Conservation (phyloP, 139 green algal genomes). For the Nannochloris sp. region DNA sequence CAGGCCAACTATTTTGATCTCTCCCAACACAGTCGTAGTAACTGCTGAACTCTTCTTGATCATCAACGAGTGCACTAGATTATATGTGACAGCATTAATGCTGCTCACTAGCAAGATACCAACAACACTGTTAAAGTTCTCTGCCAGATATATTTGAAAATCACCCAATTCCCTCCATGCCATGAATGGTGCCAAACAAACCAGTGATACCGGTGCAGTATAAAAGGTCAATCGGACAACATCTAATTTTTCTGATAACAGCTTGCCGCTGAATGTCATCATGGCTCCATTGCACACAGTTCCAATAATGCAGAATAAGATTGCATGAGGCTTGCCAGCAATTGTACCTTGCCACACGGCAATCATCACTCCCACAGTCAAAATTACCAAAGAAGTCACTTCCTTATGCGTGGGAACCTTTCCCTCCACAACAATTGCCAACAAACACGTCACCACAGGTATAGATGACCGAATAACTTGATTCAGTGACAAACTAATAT, state of each 20-base stretch:
- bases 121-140: background rate
- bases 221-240: constrained; percentile 69
- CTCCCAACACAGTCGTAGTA: constrained; percentile 53
- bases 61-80: constrained; percentile 38
- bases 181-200: constrained; percentile 49
- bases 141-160: constrained; percentile 17
- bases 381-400: constrained; percentile 27
- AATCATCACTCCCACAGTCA: constrained; percentile 48
- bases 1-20: constrained; percentile 48
- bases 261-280: constrained; percentile 41
- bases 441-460: constrained; percentile 40
- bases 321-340: constrained; percentile 23
- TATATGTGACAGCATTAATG: constrained; percentile 15
- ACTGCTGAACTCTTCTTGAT: constrained; percentile 44
- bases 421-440: constrained; percentile 38
- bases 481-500: constrained; percentile 47
- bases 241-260: constrained; percentile 57
- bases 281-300: constrained; percentile 45
- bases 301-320: constrained; percentile 36
- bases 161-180: constrained; percentile 19
- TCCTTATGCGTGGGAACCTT: constrained; percentile 31
- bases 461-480: constrained; percentile 53
- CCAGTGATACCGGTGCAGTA: constrained; percentile 50
- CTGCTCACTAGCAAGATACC: constrained; percentile 7
- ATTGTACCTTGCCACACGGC: constrained; percentile 40